phyloP scores from a whole-genome alignment of 352 stramenopile species.

The Phytopythium sindhum region DNA sequence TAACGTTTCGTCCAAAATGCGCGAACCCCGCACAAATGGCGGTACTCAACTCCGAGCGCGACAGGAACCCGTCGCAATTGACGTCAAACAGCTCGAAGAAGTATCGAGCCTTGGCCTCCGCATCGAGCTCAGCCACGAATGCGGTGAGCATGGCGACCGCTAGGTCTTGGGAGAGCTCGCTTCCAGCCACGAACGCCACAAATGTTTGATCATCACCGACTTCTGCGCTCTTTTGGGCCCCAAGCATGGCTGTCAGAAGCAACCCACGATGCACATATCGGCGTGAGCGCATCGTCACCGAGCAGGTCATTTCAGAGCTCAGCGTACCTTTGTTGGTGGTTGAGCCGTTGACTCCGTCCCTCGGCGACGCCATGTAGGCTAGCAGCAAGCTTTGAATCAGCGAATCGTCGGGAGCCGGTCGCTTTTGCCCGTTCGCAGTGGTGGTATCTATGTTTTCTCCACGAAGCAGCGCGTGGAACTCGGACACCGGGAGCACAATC shows the following conservation, averaged over 20 bases:
- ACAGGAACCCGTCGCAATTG: constrained; percentile 26
- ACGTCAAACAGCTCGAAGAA: constrained; percentile 40
- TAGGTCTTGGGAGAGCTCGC: constrained; percentile 27
- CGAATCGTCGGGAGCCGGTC: constrained; percentile 12
- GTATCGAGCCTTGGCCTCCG: constrained; percentile 31
- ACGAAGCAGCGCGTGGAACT: constrained; percentile 18
- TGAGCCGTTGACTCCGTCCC: not conserved
- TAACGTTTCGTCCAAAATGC: constrained; percentile 32
- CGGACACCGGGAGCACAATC: constrained; percentile 12
- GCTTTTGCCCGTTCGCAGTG: not conserved
- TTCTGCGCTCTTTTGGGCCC: not conserved
- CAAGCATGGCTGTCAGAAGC: not conserved
- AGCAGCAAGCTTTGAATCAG: constrained; percentile 22
- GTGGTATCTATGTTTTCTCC: constrained; percentile 8
- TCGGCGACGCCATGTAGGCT: constrained; percentile 20
- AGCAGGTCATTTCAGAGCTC: not conserved
- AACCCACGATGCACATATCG: not conserved
- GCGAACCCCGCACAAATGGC: constrained; percentile 37
- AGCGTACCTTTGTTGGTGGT: not conserved
- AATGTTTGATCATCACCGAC: not conserved
- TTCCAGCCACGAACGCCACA: constrained; percentile 15
- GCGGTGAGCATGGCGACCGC: constrained; percentile 25
- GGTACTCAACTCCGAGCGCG: constrained; percentile 26
- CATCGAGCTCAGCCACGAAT: constrained; percentile 17
- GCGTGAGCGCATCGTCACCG: not conserved